Evolutionary conservation across 805 yeast species (phyloP), one percentile per base, ranked within the genome.

Genomic region (Kurtzmaniella cleridarum): DNA sequence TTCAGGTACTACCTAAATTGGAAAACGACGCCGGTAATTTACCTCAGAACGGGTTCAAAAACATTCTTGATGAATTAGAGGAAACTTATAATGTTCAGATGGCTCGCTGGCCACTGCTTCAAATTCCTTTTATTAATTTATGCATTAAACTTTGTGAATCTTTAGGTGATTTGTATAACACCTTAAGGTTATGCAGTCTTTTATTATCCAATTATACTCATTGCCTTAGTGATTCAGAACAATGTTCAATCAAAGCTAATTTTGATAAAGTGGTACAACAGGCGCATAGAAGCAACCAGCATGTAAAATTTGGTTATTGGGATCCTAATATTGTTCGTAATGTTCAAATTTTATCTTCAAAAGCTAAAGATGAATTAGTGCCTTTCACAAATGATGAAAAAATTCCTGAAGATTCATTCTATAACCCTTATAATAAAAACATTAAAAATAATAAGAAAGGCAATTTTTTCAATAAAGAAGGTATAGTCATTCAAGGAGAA

Each of bases 251-350:
- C 8, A 60, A 54, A 40, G 56, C 59, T 2, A 60, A 55, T 37
- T 53, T 65, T 15, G 59, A 56, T 20, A 41, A 48, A 34, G 39
- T 59, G 10, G 36, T 51, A 1, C 45, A 46, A 23, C 20, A 45
- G 10, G 44, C 59, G 27, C 58, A 27, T 41, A 54, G 43, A 51
- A 63, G 42, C 35, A 55, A 32, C 12, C 50, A 60, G 10, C 41
- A 52, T 7, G 46, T 66, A 10, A 48, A 48, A 1, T 44, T 60
- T 9, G 60, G 66, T 1, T 87, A 86, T 50, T 86, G 95, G 86
- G 96, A 91, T 56, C 79, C 81, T 1, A 73, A 69, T 40, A 40
- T 91, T 7, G 62, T 86, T 1, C 65, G 90, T 43, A 72, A 69
- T 20, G 62, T 79, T 8, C 51, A 57, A 16, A 55, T 78, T 34